Base-by-base conservation (phyloP, 257 asterid species). In the Vinca minor region DNA sequence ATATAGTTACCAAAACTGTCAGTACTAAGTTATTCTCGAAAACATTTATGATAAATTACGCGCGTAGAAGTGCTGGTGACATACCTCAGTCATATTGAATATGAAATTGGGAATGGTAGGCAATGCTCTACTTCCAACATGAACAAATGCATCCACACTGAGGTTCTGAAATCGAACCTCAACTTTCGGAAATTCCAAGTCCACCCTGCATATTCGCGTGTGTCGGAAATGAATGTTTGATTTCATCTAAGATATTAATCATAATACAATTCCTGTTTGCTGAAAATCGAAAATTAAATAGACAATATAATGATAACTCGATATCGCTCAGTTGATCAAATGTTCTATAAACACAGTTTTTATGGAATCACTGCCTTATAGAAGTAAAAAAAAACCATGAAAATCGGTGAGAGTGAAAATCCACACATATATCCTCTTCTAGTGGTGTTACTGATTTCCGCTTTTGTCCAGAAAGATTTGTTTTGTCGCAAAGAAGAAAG, bases 101-200 rank as follows among this genome's bases (percentile, higher is more conserved):
- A 91, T 67, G 71, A 88, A 91, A 82, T 91, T 91, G 59, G 98
- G 82, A 71, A 91, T 84, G 9, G 96, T 91, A 57, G 98, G 98
- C 77, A 91, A 79, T 74, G 98, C 98, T 78, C 98, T 82, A 63
- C 94, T 88, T 52, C 98, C 98, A 67, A 78, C 74, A 73, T 83
- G 95, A 56, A 86, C 85, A 69, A 78, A 91, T 68, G 96, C 73
- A 76, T 77, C 87, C 75, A 91, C 85, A 17, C 67, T 81, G 76
- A 91, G 82, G 77, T 80, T 79, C 73, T 83, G 81, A 70, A 78
- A 91, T 79, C 98, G 79, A 49, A 91, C 89, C 82, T 91, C 95
- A 71, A 88, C 82, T 80, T 84, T 88, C 18, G 98, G 98, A 70
- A 86, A 91, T 48, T 84, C 88, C 82, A 91, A 74, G 69, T 91